Percentiles rank a stretch among this genome's conserved stretches.
Conservation (phyloP, 1,284 basidiomycete genomes). For the Ceratobasidium sp. region DNA sequence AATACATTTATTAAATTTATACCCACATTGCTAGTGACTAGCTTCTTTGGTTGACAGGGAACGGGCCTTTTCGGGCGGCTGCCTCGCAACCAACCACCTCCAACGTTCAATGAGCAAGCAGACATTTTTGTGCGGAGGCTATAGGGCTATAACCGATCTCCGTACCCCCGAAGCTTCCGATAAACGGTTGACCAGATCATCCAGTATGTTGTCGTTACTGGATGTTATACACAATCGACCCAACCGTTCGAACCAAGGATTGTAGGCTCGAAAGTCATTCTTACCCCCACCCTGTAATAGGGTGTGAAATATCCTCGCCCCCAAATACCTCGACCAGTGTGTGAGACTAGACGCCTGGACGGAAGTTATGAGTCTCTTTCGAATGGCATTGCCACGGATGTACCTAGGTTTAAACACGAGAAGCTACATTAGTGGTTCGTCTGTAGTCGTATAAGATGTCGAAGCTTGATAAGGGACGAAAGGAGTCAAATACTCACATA, state of each 20-base stretch:
- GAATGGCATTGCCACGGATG: neutral
- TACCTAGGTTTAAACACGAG: neutral
- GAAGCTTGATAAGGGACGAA: neutral
- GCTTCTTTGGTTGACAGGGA: neutral
- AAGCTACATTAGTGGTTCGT: constrained; percentile 9
- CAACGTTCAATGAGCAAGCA: too few relatives aligned
- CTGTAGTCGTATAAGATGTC: too few relatives aligned
- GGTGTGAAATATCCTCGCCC: constrained; percentile 2
- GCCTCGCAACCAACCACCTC: too few relatives aligned
- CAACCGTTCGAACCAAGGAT: constrained; percentile 5
- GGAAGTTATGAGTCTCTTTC: neutral
- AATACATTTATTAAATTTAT: too few relatives aligned
- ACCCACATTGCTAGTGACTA: neutral
- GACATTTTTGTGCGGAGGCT: neutral
- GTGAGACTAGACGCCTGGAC: constrained; percentile 17
- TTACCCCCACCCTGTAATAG: neutral
- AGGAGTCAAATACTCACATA: neutral
- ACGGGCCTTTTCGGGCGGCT: neutral
- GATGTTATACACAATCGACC: neutral
- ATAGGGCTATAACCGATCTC: neutral
- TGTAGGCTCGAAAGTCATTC: neutral
- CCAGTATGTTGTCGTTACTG: neutral
- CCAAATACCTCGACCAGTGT: constrained; percentile 24
- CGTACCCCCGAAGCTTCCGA: neutral
- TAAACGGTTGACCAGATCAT: neutral